Conservation (phyloP, 768 basidiomycete species). For the Dacryopinax primogenitus region DNA sequence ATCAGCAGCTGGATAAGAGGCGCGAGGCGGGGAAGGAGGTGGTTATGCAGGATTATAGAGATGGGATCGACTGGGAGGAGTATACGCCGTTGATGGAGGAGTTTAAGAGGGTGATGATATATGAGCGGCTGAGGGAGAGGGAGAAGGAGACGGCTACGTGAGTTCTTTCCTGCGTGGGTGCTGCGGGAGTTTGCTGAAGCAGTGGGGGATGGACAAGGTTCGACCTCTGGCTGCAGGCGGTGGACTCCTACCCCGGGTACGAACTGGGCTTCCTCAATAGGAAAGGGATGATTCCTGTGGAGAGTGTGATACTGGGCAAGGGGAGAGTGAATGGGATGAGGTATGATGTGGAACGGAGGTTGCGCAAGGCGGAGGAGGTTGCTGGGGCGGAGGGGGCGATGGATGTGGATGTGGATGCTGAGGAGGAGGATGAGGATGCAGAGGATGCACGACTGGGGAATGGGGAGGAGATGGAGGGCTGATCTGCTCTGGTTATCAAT, state of each 20-base stretch:
- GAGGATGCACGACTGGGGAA: neutral
- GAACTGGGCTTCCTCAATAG: constrained; percentile 70
- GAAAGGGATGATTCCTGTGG: constrained; percentile 59
- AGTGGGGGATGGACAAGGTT: constrained; percentile 39
- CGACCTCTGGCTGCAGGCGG: constrained; percentile 67
- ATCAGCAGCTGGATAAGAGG: constrained; percentile 18
- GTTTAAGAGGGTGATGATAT: constrained; percentile 81
- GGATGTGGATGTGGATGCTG: neutral
- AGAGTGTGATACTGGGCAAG: constrained; percentile 52
- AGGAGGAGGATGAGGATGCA: neutral
- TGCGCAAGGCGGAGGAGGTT: neutral
- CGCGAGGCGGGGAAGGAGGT: constrained; percentile 4
- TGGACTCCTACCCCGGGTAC: constrained; percentile 62
- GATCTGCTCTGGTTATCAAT: neutral
- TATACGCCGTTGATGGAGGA: constrained; percentile 54
- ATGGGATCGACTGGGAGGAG: constrained; percentile 56
- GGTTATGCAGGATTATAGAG: constrained; percentile 50
- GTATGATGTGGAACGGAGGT: neutral
- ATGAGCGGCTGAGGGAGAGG: constrained; percentile 69
- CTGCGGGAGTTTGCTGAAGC: neutral
- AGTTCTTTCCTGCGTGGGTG: constrained; percentile 25
- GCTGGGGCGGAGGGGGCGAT: neutral
- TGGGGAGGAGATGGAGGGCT: neutral
- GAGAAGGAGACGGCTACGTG: constrained; percentile 70
- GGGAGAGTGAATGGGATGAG: constrained; percentile 18